Percentiles rank a stretch among this genome's conserved stretches.
phyloP scores from a whole-genome alignment of 768 basidiomycete genomes.

The Tricholoma bakamatsutake region DNA sequence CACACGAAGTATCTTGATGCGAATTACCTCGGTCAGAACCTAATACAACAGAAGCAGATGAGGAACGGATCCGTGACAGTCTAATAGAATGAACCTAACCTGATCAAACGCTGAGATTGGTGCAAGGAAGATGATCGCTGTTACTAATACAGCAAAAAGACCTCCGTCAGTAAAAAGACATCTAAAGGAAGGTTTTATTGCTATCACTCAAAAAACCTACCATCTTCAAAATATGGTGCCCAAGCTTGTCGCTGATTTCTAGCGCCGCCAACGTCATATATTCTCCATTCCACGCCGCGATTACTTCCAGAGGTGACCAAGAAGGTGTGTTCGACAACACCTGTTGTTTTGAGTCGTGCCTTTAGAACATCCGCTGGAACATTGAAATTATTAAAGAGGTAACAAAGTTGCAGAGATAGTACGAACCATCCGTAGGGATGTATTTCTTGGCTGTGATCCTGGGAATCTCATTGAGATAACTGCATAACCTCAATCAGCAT shows the following conservation, averaged over 20 bases:
- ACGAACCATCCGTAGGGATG: constrained; percentile 68
- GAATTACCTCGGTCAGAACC: constrained; percentile 64
- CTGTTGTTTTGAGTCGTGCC: constrained; percentile 77
- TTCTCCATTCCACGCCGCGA: constrained; percentile 66
- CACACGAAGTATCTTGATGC: constrained; percentile 10
- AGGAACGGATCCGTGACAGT: constrained; percentile 5
- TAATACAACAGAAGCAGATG: constrained; percentile 14
- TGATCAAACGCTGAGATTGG: constrained; percentile 88
- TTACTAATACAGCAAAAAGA: constrained; percentile 40
- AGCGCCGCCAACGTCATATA: constrained; percentile 83
- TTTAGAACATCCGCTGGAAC: constrained; percentile 67
- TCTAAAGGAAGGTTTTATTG: neutral
- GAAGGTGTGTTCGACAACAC: constrained; percentile 77
- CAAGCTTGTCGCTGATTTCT: constrained; percentile 79
- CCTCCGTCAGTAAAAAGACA: neutral
- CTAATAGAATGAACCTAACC: constrained; percentile 19
- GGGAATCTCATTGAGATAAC: constrained; percentile 76
- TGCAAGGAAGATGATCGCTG: constrained; percentile 84
- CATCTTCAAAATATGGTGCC: constrained; percentile 86
- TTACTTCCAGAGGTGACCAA: constrained; percentile 51
- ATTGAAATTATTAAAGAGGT: constrained; percentile 9
- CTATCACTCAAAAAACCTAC: constrained; percentile 31
- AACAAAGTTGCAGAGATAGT: constrained; percentile 11
- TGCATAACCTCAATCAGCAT: constrained; percentile 22
- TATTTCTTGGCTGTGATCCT: constrained; percentile 79